Base-by-base conservation (phyloP, 1,284 basidiomycete species). In the Boletellus dicymbophilus region DNA sequence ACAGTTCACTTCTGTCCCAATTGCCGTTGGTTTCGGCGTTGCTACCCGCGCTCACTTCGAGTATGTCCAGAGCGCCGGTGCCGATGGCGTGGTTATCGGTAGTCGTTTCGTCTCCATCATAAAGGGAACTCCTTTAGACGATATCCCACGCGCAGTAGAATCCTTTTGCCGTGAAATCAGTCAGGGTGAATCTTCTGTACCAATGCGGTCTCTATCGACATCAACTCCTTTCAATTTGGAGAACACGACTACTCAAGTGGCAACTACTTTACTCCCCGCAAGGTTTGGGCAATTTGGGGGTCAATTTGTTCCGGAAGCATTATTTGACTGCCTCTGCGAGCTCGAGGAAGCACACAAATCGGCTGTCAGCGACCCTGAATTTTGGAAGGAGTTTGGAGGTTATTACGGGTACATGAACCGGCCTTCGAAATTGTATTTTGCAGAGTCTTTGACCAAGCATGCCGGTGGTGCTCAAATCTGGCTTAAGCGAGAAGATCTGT, bases 401-500 rank as follows among this genome's bases (percentile, higher is more conserved):
- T 82, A 93, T 66, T 98, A 89, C 68, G 88, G 88, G 30, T 99
- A 99, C 40, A 69, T 71, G 65, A 69, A 68, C 48, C 67, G 67
- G 16, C 68, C 65, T 25, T 70, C 64, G 5, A 68, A 67, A 38
- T 28, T 69, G 36, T 68, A 70, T 49, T 64, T 67, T 56, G 64
- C 67, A 72, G 94, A 94, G 89, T 93, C 65, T 13, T 38, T 66
- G 28, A 66, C 64, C 18, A 69, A 61, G 36, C 48, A 69, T 48
- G 66, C 59, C 0, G 59, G 55, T 45, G 93, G 93, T 34, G 96
- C 97, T 8, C 90, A 85, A 55, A 98, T 99, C 63, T 99, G 97
- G 97, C 76, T 99, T 64, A 99, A 99, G 77, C 84, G 97, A 36
- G 97, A 99, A 73, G 97, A 99, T 62, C 69, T 97, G 82, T 91